A percentile compares a stretch with the other conserved stretches of the same genome.
Evolutionary conservation across 495 filamentous ascomycete genomes (phyloP).

Genomic region (Podospora australis): DNA sequence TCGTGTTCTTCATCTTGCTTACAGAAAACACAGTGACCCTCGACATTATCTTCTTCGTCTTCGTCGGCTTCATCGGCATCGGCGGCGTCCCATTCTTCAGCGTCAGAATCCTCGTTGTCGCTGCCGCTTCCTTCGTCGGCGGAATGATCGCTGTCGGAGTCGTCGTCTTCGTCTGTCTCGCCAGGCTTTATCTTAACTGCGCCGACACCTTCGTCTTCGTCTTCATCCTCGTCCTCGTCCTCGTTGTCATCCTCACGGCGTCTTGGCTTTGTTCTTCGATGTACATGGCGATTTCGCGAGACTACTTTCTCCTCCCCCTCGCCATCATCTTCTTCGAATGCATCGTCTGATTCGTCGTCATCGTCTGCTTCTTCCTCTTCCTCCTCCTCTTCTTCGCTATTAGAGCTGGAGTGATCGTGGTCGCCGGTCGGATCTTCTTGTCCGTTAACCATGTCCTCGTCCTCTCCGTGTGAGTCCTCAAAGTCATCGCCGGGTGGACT

Average conservation of each 20-base stretch:
- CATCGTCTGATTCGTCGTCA: constrained; percentile 22
- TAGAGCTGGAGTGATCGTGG: constrained; percentile 9
- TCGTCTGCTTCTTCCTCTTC: constrained; percentile 23
- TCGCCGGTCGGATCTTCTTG: too few species aligned
- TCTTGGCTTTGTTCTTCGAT: constrained; percentile 35
- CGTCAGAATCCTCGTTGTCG: constrained; percentile 37
- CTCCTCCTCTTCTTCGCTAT: constrained; percentile 21
- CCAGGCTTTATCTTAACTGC: constrained; percentile 65
- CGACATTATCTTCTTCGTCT: constrained; percentile 46
- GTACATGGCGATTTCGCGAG: constrained; percentile 5
- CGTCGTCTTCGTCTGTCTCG: constrained; percentile 42
- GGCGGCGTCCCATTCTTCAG: constrained; percentile 51
- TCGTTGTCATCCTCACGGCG: constrained; percentile 32
- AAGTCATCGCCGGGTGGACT: constrained; percentile 45
- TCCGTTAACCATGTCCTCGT: too few species aligned
- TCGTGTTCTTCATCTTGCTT: constrained; percentile 78
- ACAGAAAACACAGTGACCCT: constrained; percentile 74
- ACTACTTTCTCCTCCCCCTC: constrained; percentile 33
- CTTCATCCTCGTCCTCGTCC: constrained; percentile 42
- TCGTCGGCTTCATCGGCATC: constrained; percentile 69
- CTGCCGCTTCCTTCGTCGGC: constrained; percentile 19
- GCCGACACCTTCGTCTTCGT: constrained; percentile 60
- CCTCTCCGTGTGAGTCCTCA: constrained; percentile 47
- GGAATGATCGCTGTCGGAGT: constrained; percentile 28
- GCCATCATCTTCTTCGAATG: constrained; percentile 16